Conservation (phyloP, 2,329 filamentous ascomycete genomes). For the Septoria petroselini region DNA sequence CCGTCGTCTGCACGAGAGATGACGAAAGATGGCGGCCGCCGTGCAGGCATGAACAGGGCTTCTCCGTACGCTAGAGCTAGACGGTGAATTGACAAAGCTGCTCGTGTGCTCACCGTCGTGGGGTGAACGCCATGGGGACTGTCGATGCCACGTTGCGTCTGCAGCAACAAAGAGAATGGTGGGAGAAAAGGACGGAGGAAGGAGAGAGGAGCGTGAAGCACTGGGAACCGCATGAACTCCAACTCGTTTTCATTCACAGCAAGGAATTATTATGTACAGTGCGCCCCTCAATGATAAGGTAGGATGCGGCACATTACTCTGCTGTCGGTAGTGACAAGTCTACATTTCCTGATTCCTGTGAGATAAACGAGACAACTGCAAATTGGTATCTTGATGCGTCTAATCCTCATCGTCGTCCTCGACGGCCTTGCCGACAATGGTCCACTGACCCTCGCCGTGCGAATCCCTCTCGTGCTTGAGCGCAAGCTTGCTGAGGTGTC, state of each 20-base stretch:
- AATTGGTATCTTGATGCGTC: constrained; percentile 31
- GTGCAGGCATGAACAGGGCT: not conserved
- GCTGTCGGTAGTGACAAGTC: constrained; percentile 27
- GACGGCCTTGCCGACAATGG: constrained; percentile 44
- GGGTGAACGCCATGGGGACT: too few relatives aligned
- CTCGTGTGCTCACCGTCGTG: not conserved
- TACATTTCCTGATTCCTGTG: constrained; percentile 24
- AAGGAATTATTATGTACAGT: constrained; percentile 23
- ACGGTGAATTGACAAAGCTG: not conserved
- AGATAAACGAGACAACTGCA: constrained; percentile 22
- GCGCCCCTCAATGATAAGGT: constrained; percentile 13
- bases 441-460: constrained; percentile 44
- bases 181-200: not conserved
- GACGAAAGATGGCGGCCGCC: constrained; percentile 5
- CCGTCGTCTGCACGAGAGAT: constrained; percentile 7
- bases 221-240: not conserved
- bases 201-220: not conserved
- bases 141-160: too few relatives aligned
- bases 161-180: not conserved
- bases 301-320: constrained; percentile 21
- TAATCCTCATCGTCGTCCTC: constrained; percentile 52
- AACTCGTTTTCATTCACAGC: constrained; percentile 4
- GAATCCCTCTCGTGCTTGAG: constrained; percentile 57
- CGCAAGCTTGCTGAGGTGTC: constrained; percentile 62
- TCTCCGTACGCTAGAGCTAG: constrained; percentile 5